Evolutionary conservation across 2,329 filamentous ascomycete genomes (phyloP).

Genomic region (Nemania diffusa): DNA sequence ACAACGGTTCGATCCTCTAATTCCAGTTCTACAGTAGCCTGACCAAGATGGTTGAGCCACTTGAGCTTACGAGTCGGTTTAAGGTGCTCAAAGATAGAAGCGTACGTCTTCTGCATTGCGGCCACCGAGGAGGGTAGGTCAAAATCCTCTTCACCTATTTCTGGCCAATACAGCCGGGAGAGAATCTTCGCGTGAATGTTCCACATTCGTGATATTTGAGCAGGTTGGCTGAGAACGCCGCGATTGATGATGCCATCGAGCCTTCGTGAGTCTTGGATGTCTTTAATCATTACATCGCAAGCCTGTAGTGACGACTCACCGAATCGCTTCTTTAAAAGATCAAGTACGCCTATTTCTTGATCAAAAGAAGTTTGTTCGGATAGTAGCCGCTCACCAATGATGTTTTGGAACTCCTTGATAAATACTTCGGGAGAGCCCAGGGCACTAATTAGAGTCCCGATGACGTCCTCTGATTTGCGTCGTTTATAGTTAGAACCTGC

Average conservation of each 20-base stretch:
- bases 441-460: constrained; percentile 87
- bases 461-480: constrained; percentile 88
- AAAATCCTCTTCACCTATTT: constrained; percentile 76
- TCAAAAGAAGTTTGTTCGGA: constrained; percentile 75
- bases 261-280: constrained; percentile 83
- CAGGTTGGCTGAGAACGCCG: constrained; percentile 45
- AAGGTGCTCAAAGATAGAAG: constrained; percentile 78
- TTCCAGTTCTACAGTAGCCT: constrained; percentile 82
- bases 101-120: constrained; percentile 75
- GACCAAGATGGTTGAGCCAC: constrained; percentile 86
- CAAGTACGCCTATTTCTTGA: constrained; percentile 83
- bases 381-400: constrained; percentile 84
- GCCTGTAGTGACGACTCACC: constrained; percentile 87
- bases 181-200: constrained; percentile 83
- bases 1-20: constrained; percentile 81
- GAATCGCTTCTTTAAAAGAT: constrained; percentile 87
- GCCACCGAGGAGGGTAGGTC: constrained; percentile 68
- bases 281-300: constrained; percentile 97
- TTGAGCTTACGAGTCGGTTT: constrained; percentile 87
- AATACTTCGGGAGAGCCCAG: constrained; percentile 92
- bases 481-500: constrained; percentile 92
- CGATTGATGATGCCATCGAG: constrained; percentile 75
- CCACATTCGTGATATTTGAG: constrained; percentile 47
- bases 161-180: constrained; percentile 93
- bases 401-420: constrained; percentile 90